Evolutionary conservation across 352 stramenopile species (phyloP).

Genomic region (Phytophthora sojae): DNA sequence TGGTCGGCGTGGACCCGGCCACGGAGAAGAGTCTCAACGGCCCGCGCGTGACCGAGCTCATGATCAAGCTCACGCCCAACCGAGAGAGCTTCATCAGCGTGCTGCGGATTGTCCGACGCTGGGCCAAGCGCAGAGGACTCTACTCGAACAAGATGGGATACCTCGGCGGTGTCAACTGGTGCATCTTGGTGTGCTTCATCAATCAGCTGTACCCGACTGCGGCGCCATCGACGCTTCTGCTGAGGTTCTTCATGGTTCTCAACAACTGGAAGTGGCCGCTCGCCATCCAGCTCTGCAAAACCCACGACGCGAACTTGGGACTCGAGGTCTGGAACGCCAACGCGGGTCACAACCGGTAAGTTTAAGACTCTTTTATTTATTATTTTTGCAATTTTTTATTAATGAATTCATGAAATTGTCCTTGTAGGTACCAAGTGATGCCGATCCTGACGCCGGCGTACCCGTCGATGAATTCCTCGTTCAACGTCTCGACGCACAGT

Average conservation of each 20-base stretch:
- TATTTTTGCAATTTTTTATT: background rate
- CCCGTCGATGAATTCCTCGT: constrained; percentile 99
- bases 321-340: constrained; percentile 92
- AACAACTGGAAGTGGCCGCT: constrained; percentile 92
- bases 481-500: constrained; percentile 97
- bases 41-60: constrained; percentile 91
- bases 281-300: constrained; percentile 92
- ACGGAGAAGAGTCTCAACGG: constrained; percentile 93
- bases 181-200: constrained; percentile 98
- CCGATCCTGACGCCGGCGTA: constrained; percentile 99
- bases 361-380: background rate
- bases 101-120: constrained; percentile 87
- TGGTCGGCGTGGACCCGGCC: constrained; percentile 85
- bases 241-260: constrained; percentile 93
- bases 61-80: constrained; percentile 92
- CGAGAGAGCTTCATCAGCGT: constrained; percentile 90
- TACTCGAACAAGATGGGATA: constrained; percentile 99
- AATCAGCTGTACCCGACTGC: constrained; percentile 92
- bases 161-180: constrained; percentile 98
- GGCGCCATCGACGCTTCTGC: constrained; percentile 81
- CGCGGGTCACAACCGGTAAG: constrained; percentile 77
- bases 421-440: constrained; percentile 94
- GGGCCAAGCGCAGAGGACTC: constrained; percentile 93
- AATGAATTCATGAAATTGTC: background rate
- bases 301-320: constrained; percentile 85